These are phyloP conservation scores for Xerocomellus chrysenteron DNA, from an alignment of 768 basidiomycete genomes.

Conservation along the genomic window DNA sequence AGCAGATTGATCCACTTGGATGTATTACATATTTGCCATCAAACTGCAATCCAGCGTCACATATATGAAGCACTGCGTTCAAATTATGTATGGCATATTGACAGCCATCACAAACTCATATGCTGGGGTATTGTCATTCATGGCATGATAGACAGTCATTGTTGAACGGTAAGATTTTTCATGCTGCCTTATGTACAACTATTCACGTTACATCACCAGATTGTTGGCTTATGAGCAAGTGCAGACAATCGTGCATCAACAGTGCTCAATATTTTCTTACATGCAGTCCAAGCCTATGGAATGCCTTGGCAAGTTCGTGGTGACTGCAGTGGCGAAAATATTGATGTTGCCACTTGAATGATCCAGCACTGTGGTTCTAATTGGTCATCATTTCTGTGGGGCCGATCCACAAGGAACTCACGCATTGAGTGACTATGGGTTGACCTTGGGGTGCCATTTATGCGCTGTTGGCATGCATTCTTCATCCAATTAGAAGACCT, in stretches of 20 bases:
- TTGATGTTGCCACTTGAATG: constrained; percentile 28
- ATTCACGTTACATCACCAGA: background rate
- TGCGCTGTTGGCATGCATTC: constrained; percentile 40
- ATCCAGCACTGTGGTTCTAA: constrained; percentile 24
- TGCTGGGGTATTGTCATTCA: constrained; percentile 26
- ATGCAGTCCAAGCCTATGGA: constrained; percentile 12
- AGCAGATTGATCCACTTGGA: constrained; percentile 9
- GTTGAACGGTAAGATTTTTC: constrained; percentile 18
- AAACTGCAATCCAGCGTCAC: background rate
- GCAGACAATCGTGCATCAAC: constrained; percentile 27
- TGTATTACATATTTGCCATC: background rate
- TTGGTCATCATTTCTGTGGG: constrained; percentile 29
- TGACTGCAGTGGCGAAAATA: constrained; percentile 32
- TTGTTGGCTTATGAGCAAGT: constrained; percentile 22
- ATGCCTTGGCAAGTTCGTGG: constrained; percentile 26
- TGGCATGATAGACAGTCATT: constrained; percentile 29
- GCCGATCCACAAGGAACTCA: constrained; percentile 41
- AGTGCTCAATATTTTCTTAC: constrained; percentile 24
- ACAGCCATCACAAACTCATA: constrained; percentile 28
- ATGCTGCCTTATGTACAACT: background rate
- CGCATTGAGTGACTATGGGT: constrained; percentile 47
- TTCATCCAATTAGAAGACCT: constrained; percentile 37
- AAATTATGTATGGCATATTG: constrained; percentile 26
- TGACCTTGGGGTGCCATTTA: constrained; percentile 42
- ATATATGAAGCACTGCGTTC: constrained; percentile 9